These are phyloP conservation scores for Dendrocalamus sinicus DNA, from an alignment of 176 grass and related monocot species.

Conservation along the genomic window DNA sequence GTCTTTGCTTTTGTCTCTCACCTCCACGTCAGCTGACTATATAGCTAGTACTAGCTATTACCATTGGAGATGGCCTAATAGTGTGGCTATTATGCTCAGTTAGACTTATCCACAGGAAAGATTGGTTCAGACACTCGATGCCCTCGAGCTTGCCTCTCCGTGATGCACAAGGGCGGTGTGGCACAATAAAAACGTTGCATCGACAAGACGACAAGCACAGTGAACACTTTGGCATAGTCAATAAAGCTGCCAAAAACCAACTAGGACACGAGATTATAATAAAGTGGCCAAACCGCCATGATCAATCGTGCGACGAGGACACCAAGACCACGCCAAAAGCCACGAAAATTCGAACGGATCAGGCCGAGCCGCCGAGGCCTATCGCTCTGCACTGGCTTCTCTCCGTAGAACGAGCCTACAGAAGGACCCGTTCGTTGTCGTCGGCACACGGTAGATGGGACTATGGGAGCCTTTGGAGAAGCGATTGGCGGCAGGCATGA, in stretches of 20 bases:
- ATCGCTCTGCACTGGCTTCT: background rate
- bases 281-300: background rate
- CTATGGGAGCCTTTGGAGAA: background rate
- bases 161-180: too few relatives aligned
- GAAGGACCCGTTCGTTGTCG: background rate
- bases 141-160: too few relatives aligned
- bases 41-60: too few relatives aligned
- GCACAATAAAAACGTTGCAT: background rate
- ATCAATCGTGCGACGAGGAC: background rate
- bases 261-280: background rate
- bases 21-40: too few relatives aligned
- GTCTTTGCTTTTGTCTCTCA: too few relatives aligned
- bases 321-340: background rate
- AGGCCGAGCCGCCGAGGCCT: background rate
- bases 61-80: too few relatives aligned
- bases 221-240: background rate
- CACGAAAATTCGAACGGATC: background rate
- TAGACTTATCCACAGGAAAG: too few relatives aligned
- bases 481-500: background rate
- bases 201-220: background rate
- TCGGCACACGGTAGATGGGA: background rate
- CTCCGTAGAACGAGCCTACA: background rate
- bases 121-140: too few relatives aligned
- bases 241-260: constrained; percentile 19
- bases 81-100: too few relatives aligned